Evolutionary conservation across 75 land plant species (phyloP).

Genomic region (Selaginella tamariscina): DNA sequence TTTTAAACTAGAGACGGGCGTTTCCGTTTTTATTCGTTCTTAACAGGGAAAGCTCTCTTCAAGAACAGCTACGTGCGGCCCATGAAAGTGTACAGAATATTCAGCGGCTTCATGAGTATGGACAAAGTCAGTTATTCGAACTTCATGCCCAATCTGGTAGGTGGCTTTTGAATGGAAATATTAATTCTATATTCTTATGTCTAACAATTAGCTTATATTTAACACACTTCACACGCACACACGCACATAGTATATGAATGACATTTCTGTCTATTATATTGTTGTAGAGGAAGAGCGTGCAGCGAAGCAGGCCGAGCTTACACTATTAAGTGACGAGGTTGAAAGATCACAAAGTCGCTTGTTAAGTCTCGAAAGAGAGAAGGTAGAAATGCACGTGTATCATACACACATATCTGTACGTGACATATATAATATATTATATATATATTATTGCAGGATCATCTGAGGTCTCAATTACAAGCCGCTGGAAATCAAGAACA

Average conservation of each 20-base stretch:
- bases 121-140: slow-evolving; percentile 92
- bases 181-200: too few relatives aligned
- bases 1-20: too few relatives aligned
- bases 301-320: slow-evolving; percentile 88
- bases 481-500: slow-evolving; percentile 29
- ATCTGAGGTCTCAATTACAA: slow-evolving; percentile 35
- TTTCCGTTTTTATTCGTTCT: neutral
- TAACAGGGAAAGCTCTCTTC: slow-evolving; percentile 65
- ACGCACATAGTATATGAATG: too few relatives aligned
- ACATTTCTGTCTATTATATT: neutral
- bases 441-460: slow-evolving; percentile 26
- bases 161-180: neutral
- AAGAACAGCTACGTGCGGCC: slow-evolving; percentile 86
- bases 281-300: slow-evolving; percentile 86
- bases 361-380: slow-evolving; percentile 86
- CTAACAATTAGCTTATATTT: too few relatives aligned
- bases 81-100: slow-evolving; percentile 82
- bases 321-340: slow-evolving; percentile 89
- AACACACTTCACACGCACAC: too few relatives aligned
- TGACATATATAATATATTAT: neutral
- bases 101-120: slow-evolving; percentile 87
- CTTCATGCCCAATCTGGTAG: slow-evolving; percentile 87
- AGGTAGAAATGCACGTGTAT: slow-evolving; percentile 34
- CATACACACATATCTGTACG: neutral
- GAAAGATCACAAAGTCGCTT: slow-evolving; percentile 81